Percentiles rank a stretch among this genome's conserved stretches.
Conservation (phyloP, 352 stramenopile genomes). For the Globisporangium nagaii region DNA sequence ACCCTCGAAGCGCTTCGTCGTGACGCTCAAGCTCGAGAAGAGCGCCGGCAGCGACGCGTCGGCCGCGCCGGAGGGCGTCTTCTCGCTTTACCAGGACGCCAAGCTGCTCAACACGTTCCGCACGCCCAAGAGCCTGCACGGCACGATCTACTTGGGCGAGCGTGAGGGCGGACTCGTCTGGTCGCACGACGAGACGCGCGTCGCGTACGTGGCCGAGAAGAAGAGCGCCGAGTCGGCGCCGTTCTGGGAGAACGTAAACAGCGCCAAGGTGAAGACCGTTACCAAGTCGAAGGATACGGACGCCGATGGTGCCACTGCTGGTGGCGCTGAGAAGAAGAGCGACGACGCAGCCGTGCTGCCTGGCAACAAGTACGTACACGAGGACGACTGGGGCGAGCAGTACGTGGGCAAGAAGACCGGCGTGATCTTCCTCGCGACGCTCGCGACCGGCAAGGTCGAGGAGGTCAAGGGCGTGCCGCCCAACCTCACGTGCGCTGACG, state of each 20-base stretch:
- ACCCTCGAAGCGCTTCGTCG: conserved; percentile 40
- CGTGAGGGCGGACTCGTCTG: conserved; percentile 68
- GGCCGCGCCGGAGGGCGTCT: conserved; percentile 30
- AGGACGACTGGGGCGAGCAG: conserved; percentile 84
- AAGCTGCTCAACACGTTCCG: conserved; percentile 47
- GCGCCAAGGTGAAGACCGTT: conserved; percentile 15
- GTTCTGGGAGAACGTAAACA: conserved; percentile 63
- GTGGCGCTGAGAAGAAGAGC: conserved; percentile 13
- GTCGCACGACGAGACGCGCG: conserved; percentile 62
- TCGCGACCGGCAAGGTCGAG: conserved; percentile 58
- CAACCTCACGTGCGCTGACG: conserved; percentile 63
- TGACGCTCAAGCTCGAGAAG: conserved; percentile 56
- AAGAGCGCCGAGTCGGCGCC: conserved; percentile 33
- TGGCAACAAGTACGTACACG: conserved; percentile 59
- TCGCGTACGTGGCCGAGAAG: conserved; percentile 79
- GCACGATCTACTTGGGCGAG: conserved; percentile 61
- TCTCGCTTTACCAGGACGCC: conserved; percentile 42
- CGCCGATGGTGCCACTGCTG: too few species aligned
- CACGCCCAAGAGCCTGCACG: conserved; percentile 64
- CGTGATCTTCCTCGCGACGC: conserved; percentile 57
- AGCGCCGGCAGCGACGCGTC: conserved; percentile 12
- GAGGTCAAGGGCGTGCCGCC: conserved; percentile 46
- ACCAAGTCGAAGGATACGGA: too few species aligned
- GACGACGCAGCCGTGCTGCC: conserved; percentile 12
- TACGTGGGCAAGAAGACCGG: conserved; percentile 73